phyloP scores from a whole-genome alignment of 2,329 filamentous ascomycete genomes.

The Trichophyton schoenleinii region DNA sequence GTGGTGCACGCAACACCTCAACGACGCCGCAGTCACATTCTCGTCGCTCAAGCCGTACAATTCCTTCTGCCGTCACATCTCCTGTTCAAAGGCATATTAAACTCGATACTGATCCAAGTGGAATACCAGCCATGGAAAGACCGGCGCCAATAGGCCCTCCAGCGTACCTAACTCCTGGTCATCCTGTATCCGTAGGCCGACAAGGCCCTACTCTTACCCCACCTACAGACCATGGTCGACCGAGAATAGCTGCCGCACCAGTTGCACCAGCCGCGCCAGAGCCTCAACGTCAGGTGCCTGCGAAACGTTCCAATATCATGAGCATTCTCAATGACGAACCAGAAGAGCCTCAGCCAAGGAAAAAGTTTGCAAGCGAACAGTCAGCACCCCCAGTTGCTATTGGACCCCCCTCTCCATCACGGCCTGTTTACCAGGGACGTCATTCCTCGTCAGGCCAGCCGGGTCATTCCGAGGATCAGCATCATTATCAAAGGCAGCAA shows the following conservation, averaged over 20 bases:
- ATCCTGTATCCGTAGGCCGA: slow-evolving; percentile 6
- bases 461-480: slow-evolving; percentile 6
- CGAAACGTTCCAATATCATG: slow-evolving; percentile 40
- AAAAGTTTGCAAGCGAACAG: slow-evolving; percentile 33
- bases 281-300: slow-evolving; percentile 30
- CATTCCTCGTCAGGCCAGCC: slow-evolving; percentile 17
- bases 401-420: slow-evolving; percentile 16
- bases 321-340: slow-evolving; percentile 38
- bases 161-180: slow-evolving; percentile 3
- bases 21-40: slow-evolving; percentile 11
- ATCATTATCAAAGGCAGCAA: slow-evolving; percentile 12
- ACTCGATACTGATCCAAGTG: slow-evolving; percentile 5
- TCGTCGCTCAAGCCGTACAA: slow-evolving; percentile 11
- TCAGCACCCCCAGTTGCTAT: slow-evolving; percentile 17
- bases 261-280: slow-evolving; percentile 19
- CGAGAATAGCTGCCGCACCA: slow-evolving; percentile 24
- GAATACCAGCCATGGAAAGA: slow-evolving; percentile 3
- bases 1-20: slow-evolving; percentile 4
- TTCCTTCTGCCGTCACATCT: slow-evolving; percentile 10
- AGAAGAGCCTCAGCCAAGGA: slow-evolving; percentile 34
- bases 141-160: slow-evolving; percentile 3
- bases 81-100: slow-evolving; percentile 11
- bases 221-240: slow-evolving; percentile 19
- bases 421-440: slow-evolving; percentile 16
- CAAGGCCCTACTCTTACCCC: slow-evolving; percentile 3